Conservation (phyloP, 208 protist genomes). For the Herpetomonas tarakana region DNA sequence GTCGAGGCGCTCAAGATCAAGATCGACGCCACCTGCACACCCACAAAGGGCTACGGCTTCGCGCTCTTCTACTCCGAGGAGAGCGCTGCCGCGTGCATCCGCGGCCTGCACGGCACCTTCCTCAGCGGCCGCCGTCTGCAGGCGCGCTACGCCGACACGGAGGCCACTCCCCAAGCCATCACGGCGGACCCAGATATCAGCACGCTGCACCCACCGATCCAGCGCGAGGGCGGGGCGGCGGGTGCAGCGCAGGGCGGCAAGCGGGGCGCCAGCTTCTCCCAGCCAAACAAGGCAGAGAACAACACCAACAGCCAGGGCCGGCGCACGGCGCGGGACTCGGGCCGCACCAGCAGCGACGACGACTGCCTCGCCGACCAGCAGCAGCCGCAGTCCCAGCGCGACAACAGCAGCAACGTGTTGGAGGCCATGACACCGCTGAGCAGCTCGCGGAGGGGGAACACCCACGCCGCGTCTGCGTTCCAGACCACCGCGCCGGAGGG, state of each 20-base stretch:
- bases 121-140: conserved; percentile 37
- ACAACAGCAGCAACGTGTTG: no score
- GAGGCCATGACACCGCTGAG: no score
- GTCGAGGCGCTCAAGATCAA: conserved; percentile 69
- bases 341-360: no score
- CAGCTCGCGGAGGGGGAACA: no score
- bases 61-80: conserved; percentile 55
- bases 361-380: no score
- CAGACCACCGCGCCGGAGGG: no score
- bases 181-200: background rate
- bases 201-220: conserved; percentile 3
- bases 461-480: no score
- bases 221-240: background rate
- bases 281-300: background rate
- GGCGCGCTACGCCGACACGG: conserved; percentile 42
- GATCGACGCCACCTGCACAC: conserved; percentile 29
- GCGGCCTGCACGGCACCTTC: conserved; percentile 28
- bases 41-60: conserved; percentile 66
- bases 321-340: no score
- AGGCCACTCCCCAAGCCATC: conserved; percentile 42
- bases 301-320: no score
- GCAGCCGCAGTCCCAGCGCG: no score
- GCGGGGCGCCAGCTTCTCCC: no score
- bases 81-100: conserved; percentile 46
- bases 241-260: background rate